These are phyloP conservation scores for Pestalotiopsis sp. DNA, from an alignment of 2,329 filamentous ascomycete species.

Conservation along the genomic window DNA sequence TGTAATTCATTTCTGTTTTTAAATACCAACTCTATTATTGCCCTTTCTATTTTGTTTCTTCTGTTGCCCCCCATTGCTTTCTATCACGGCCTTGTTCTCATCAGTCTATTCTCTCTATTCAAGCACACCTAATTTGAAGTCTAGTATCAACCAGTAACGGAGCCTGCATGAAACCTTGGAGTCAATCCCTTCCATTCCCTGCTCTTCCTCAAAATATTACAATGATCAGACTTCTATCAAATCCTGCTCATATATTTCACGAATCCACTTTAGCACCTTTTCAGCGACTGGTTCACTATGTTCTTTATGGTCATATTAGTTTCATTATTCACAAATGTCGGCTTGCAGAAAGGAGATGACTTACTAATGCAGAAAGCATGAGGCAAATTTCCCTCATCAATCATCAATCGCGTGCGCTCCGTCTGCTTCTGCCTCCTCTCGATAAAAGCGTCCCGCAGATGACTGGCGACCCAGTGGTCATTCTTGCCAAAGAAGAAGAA, in stretches of 20 bases:
- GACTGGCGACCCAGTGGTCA: conserved; percentile 66
- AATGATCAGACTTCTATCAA: background rate
- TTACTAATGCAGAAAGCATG: conserved; percentile 65
- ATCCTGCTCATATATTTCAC: conserved; percentile 47
- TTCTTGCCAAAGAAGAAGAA: conserved; percentile 62
- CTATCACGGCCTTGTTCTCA: too few species aligned
- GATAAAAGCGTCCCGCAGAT: conserved; percentile 60
- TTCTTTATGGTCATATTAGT: conserved; percentile 29
- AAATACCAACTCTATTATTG: too few species aligned
- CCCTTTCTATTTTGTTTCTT: too few species aligned
- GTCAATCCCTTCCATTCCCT: too few species aligned
- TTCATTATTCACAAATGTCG: background rate
- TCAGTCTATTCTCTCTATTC: too few species aligned
- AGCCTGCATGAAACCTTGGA: too few species aligned
- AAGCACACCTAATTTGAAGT: too few species aligned
- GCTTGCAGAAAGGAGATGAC: conserved; percentile 22
- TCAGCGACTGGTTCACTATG: conserved; percentile 53
- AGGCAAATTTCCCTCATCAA: conserved; percentile 59
- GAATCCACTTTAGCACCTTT: conserved; percentile 51
- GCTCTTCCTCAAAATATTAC: too few species aligned
- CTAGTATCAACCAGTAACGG: too few species aligned
- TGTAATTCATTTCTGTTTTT: too few species aligned
- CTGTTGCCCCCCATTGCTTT: too few species aligned
- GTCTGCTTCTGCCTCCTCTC: conserved; percentile 35
- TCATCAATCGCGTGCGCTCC: conserved; percentile 48